Evolutionary conservation across 192 early-diverging fungal genomes (phyloP).

Genomic region (Coemansia sp.): DNA sequence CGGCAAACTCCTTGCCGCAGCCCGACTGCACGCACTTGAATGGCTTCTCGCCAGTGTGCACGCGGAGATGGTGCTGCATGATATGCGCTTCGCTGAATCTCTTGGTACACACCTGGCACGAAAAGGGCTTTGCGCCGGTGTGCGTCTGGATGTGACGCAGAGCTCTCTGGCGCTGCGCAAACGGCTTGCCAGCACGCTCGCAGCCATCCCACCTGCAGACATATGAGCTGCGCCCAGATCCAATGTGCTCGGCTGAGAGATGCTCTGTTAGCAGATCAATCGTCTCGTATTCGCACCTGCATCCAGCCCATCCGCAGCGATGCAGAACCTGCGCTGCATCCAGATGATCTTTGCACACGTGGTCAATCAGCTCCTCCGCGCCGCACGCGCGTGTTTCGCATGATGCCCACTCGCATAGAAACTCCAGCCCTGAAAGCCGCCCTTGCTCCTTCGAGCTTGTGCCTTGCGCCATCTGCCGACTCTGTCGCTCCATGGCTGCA

Average conservation of each 20-base stretch:
- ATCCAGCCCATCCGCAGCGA: conserved; percentile 72
- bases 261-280: conserved; percentile 48
- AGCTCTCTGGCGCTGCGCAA: conserved; percentile 68
- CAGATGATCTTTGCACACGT: conserved; percentile 63
- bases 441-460: background rate
- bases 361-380: conserved; percentile 59
- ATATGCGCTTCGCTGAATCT: conserved; percentile 78
- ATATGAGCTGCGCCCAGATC: conserved; percentile 52
- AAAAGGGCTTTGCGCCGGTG: conserved; percentile 79
- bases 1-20: conserved; percentile 68
- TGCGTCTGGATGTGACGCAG: conserved; percentile 86
- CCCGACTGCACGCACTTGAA: conserved; percentile 64
- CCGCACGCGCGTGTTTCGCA: conserved; percentile 58
- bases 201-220: conserved; percentile 54
- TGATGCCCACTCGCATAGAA: conserved; percentile 63
- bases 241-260: conserved; percentile 43
- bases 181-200: conserved; percentile 65
- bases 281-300: conserved; percentile 41
- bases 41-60: conserved; percentile 77
- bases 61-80: conserved; percentile 76
- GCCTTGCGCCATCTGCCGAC: background rate
- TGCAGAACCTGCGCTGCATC: conserved; percentile 53
- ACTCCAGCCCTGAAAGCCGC: conserved; percentile 2
- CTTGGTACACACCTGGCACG: conserved; percentile 73
- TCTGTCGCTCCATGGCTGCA: background rate